phyloP scores from a whole-genome alignment of 2,329 filamentous ascomycete genomes.

The Westerdykella aurantiaca region DNA sequence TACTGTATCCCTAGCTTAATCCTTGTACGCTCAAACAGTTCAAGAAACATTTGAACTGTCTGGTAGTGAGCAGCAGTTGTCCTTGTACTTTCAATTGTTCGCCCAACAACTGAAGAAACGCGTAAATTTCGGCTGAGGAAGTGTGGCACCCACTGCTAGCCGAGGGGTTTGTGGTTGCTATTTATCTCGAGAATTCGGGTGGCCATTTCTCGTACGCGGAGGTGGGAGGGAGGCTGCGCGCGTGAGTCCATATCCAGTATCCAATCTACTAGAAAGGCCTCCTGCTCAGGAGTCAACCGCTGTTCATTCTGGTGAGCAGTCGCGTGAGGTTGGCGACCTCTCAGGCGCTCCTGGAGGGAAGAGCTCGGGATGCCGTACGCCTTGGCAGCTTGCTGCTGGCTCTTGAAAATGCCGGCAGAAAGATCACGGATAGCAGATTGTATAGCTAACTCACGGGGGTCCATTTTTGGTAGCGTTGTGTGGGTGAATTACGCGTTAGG shows the following conservation, averaged over 20 bases:
- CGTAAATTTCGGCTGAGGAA: constrained; percentile 2
- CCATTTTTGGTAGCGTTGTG: neutral
- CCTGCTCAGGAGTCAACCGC: constrained; percentile 1
- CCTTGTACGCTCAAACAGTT: too few relatives aligned
- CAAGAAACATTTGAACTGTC: neutral
- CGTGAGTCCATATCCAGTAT: constrained; percentile 2
- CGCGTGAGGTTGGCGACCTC: neutral
- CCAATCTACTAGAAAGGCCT: constrained; percentile 2
- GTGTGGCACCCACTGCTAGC: constrained; percentile 2
- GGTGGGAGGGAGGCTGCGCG: neutral
- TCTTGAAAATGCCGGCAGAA: neutral
- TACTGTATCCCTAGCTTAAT: neutral
- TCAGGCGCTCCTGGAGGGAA: neutral
- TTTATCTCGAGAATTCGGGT: neutral
- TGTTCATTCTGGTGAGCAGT: constrained; percentile 2
- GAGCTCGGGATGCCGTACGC: neutral
- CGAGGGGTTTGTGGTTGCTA: neutral
- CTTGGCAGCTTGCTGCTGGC: neutral
- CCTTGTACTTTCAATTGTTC: neutral
- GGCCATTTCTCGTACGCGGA: constrained; percentile 3
- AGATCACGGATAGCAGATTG: neutral
- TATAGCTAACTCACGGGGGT: neutral
- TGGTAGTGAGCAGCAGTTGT: neutral
- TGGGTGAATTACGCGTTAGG: too few relatives aligned
- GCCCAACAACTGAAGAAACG: neutral